Evolutionary conservation across 2,329 filamentous ascomycete species (phyloP).

Genomic region (Davidsoniella virescens): DNA sequence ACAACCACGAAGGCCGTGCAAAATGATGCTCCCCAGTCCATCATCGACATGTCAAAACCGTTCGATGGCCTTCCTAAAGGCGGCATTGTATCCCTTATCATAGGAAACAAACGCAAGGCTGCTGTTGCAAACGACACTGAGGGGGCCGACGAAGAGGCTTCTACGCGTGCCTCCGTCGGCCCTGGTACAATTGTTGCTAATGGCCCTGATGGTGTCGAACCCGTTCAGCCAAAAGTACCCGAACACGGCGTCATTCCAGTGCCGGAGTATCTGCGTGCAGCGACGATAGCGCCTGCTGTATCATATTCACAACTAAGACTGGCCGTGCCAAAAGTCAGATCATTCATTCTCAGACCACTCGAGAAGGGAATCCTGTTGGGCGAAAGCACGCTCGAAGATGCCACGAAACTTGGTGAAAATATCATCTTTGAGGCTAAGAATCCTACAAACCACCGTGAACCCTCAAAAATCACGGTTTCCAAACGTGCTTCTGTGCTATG

Average conservation of each 20-base stretch:
- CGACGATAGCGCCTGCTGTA: conserved; percentile 68
- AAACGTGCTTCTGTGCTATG: conserved; percentile 70
- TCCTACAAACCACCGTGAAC: conserved; percentile 59
- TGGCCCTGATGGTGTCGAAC: conserved; percentile 59
- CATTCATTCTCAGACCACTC: conserved; percentile 65
- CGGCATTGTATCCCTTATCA: conserved; percentile 66
- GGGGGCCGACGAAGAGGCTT: conserved; percentile 46
- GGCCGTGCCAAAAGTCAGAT: conserved; percentile 73
- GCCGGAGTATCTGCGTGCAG: conserved; percentile 75
- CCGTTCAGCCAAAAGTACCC: conserved; percentile 47
- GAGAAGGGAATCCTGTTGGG: conserved; percentile 46
- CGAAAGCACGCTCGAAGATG: conserved; percentile 40
- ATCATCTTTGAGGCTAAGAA: conserved; percentile 81
- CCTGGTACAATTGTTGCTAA: conserved; percentile 62
- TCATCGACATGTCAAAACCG: conserved; percentile 81
- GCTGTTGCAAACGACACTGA: conserved; percentile 53
- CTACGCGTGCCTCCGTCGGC: conserved; percentile 43
- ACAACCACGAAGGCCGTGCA: conserved; percentile 45
- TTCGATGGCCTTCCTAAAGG: conserved; percentile 87
- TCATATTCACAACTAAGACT: conserved; percentile 70
- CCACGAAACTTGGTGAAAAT: conserved; percentile 48
- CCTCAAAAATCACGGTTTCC: conserved; percentile 65
- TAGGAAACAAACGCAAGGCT: conserved; percentile 86
- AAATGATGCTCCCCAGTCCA: conserved; percentile 60
- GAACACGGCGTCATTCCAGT: conserved; percentile 47